These are phyloP conservation scores for Leishmania arabica DNA, from an alignment of 208 protist genomes.

Conservation along the genomic window DNA sequence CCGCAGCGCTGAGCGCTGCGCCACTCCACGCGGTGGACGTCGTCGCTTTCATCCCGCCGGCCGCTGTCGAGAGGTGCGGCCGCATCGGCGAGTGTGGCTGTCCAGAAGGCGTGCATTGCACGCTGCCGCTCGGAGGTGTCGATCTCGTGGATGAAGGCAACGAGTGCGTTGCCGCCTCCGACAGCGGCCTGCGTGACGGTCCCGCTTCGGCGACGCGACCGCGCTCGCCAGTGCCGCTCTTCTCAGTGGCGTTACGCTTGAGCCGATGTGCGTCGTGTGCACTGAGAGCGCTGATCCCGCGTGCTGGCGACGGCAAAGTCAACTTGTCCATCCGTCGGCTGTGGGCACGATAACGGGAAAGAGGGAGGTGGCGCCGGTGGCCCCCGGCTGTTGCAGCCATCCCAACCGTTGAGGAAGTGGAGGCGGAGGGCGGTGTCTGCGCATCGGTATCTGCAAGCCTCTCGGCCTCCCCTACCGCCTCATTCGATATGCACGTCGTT, in stretches of 20 bases:
- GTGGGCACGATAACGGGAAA: not conserved
- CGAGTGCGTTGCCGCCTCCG: not conserved
- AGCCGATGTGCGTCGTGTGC: conserved; percentile 13
- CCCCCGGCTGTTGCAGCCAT: not conserved
- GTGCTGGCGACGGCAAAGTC: not conserved
- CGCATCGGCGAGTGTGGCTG: not conserved
- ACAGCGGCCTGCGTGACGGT: not conserved
- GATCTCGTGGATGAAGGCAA: not conserved
- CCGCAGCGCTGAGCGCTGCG: not conserved
- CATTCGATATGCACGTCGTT: too few species aligned
- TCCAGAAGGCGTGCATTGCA: not conserved
- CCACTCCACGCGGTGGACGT: not conserved
- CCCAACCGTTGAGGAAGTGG: not conserved
- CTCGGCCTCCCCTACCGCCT: not conserved
- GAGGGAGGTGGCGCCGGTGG: not conserved
- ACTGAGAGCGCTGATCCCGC: conserved; percentile 10
- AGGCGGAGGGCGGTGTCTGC: not conserved
- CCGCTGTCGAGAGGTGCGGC: not conserved
- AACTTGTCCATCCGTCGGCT: not conserved
- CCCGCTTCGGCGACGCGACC: not conserved
- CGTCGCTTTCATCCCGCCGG: not conserved
- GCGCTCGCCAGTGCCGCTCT: not conserved
- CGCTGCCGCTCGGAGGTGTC: not conserved
- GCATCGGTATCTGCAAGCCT: not conserved
- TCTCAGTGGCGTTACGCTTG: conserved; percentile 8